A percentile compares a stretch with the other conserved stretches of the same genome.
Conservation (phyloP, 2,329 filamentous ascomycete species). For the Aureobasidium musti region DNA sequence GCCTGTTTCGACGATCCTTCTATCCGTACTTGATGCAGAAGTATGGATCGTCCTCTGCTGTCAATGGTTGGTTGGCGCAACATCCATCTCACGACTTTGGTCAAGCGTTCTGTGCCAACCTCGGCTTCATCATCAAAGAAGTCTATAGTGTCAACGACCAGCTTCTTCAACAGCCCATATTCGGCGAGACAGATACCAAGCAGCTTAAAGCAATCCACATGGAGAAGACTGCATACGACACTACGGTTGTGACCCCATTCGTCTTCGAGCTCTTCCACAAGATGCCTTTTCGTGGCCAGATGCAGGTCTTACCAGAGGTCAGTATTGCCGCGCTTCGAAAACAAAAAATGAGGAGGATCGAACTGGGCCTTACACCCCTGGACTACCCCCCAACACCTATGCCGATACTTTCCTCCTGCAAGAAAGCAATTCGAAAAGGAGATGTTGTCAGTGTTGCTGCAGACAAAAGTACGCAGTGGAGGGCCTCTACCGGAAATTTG, state of each 20-base stretch:
- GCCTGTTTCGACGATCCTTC: conserved; percentile 62
- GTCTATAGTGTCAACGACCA: conserved; percentile 51
- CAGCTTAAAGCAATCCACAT: conserved; percentile 39
- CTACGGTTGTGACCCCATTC: conserved; percentile 71
- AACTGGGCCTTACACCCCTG: conserved; percentile 36
- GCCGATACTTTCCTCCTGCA: no score
- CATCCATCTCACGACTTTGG: conserved; percentile 62
- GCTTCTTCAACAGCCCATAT: conserved; percentile 42
- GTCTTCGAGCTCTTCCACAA: conserved; percentile 65
- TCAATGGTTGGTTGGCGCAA: conserved; percentile 58
- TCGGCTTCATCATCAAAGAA: conserved; percentile 67
- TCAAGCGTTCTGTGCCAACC: conserved; percentile 59
- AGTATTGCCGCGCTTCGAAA: conserved; percentile 38
- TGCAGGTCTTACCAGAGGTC: conserved; percentile 44
- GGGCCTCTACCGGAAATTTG: conserved; percentile 49
- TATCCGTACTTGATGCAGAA: conserved; percentile 54
- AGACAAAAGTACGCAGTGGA: conserved; percentile 60
- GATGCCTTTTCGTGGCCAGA: conserved; percentile 59
- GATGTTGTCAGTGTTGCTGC: conserved; percentile 54
- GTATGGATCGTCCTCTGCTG: conserved; percentile 49
- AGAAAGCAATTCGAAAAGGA: conserved; percentile 44
- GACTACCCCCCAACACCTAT: neutral
- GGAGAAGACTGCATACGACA: conserved; percentile 27
- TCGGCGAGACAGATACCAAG: conserved; percentile 42
- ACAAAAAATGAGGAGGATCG: conserved; percentile 10